Percentiles rank a stretch among this genome's conserved stretches.
Conservation (phyloP, 2,329 filamentous ascomycete species). For the Macroventuria anomochaeta region DNA sequence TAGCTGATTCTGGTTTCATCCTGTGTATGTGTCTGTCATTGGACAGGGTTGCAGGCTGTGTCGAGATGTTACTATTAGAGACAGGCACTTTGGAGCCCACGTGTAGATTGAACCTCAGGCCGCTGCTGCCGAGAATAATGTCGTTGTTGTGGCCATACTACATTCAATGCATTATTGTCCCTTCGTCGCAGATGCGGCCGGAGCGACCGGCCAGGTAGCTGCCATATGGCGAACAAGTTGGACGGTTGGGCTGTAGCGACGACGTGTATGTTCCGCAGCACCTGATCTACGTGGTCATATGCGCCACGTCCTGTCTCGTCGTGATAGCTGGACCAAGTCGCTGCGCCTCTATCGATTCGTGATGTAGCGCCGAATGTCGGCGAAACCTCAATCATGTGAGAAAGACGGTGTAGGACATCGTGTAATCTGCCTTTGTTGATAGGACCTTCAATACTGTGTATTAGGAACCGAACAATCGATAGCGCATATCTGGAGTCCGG, state of each 20-base stretch:
- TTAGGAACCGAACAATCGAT: neutral
- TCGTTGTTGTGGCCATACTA: too few relatives aligned
- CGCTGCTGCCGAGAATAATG: too few relatives aligned
- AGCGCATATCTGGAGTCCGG: neutral
- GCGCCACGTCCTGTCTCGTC: neutral
- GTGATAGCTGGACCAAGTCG: neutral
- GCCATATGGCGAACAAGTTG: neutral
- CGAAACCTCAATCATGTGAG: neutral
- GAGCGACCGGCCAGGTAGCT: neutral
- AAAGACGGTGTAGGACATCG: slow-evolving; percentile 1
- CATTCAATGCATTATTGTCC: neutral
- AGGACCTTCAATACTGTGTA: neutral
- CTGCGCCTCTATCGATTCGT: slow-evolving; percentile 28
- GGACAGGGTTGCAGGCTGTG: too few relatives aligned
- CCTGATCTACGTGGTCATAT: neutral
- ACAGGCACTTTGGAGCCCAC: too few relatives aligned
- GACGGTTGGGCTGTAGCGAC: neutral
- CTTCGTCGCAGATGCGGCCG: neutral
- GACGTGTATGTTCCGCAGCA: neutral
- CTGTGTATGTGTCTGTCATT: too few relatives aligned
- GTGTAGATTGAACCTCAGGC: too few relatives aligned
- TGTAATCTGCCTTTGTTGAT: neutral
- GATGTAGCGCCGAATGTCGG: slow-evolving; percentile 11
- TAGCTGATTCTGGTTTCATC: too few relatives aligned
- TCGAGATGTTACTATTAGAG: too few relatives aligned